These are phyloP conservation scores for Sclerotinia glacialis DNA, from an alignment of 2,329 filamentous ascomycete species.

Conservation along the genomic window DNA sequence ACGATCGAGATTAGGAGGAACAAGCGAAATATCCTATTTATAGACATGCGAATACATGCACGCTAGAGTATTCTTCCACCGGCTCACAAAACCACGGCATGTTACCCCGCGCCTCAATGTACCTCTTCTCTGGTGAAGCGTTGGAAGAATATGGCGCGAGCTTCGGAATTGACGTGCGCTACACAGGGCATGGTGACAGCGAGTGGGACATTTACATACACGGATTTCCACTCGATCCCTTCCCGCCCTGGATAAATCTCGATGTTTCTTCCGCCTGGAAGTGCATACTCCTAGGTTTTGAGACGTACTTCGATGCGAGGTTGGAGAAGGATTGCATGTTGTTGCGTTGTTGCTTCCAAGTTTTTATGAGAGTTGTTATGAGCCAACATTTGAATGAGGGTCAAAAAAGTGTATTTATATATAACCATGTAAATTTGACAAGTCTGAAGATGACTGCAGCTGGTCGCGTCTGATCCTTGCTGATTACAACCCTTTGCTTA, in stretches of 20 bases:
- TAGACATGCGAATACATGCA: no score
- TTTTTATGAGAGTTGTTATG: neutral
- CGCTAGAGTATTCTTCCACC: neutral
- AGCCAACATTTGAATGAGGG: neutral
- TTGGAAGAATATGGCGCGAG: neutral
- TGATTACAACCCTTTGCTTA: neutral
- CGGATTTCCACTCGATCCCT: neutral
- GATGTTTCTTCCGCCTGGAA: slow-evolving; percentile 7
- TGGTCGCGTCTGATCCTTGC: neutral
- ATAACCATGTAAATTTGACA: neutral
- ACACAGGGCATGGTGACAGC: neutral
- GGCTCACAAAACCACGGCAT: neutral
- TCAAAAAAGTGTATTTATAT: neutral
- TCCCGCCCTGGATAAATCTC: neutral
- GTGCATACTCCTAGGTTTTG: neutral
- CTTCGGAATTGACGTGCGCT: slow-evolving; percentile 2
- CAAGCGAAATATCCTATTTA: neutral
- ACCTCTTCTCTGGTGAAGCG: neutral
- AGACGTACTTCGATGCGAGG: neutral
- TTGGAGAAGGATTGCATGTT: neutral
- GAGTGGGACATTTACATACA: neutral
- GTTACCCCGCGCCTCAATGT: neutral
- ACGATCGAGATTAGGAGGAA: neutral
- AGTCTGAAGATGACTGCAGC: neutral
- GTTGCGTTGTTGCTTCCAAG: neutral